phyloP scores from a whole-genome alignment of 768 basidiomycete species.

The Hypsizygus marmoreus region DNA sequence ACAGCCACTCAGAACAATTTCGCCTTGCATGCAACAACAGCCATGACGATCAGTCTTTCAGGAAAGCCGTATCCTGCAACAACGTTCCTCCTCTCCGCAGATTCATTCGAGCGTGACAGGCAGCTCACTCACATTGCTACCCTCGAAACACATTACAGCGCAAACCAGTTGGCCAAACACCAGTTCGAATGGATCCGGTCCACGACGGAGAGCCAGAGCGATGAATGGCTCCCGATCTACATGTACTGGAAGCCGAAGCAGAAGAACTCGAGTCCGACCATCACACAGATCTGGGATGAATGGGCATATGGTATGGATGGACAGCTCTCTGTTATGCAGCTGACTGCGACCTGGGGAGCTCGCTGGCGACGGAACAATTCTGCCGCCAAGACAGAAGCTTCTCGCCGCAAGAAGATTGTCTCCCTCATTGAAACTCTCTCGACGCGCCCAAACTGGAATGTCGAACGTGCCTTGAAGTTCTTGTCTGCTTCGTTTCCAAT shows the following conservation, averaged over 20 bases:
- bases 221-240: constrained; percentile 30
- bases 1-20: neutral
- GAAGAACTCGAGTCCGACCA: constrained; percentile 2
- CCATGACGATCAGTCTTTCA: neutral
- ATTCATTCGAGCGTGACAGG: constrained; percentile 1
- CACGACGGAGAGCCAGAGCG: constrained; percentile 10
- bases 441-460: constrained; percentile 21
- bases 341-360: constrained; percentile 14
- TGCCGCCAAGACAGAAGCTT: constrained; percentile 21
- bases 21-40: too few species aligned
- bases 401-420: constrained; percentile 22
- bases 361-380: constrained; percentile 25
- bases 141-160: constrained; percentile 6
- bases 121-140: constrained; percentile 2
- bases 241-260: constrained; percentile 13
- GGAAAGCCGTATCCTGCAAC: neutral
- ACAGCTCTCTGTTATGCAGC: constrained; percentile 18
- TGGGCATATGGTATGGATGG: constrained; percentile 26
- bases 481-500: constrained; percentile 22
- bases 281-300: constrained; percentile 31
- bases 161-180: constrained; percentile 10
- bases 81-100: constrained; percentile 7
- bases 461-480: constrained; percentile 20
- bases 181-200: constrained; percentile 24
- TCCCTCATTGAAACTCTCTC: constrained; percentile 21